phyloP scores from a whole-genome alignment of 2,329 filamentous ascomycete species.

The Aureobasidium sp. region DNA sequence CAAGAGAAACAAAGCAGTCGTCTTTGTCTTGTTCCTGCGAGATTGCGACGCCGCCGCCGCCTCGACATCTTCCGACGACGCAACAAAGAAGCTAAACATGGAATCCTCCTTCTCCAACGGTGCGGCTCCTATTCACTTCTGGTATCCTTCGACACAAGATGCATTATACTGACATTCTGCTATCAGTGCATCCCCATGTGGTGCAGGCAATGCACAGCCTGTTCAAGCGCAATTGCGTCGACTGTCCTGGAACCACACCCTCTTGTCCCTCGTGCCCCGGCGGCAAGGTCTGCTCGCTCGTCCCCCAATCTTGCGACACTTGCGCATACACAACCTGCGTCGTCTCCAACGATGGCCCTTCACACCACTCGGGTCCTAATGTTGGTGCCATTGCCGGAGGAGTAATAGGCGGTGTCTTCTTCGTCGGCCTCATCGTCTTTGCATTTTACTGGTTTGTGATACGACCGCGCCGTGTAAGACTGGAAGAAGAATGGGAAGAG shows the following conservation, averaged over 20 bases:
- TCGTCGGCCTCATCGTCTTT: conserved; percentile 67
- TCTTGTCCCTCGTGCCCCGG: conserved; percentile 53
- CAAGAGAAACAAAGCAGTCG: neutral
- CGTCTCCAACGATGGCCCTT: conserved; percentile 33
- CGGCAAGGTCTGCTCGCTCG: conserved; percentile 53
- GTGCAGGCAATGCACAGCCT: conserved; percentile 30
- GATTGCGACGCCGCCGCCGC: neutral
- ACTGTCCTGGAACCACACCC: conserved; percentile 47
- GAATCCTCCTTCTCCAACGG: conserved; percentile 9
- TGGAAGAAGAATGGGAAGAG: conserved; percentile 46
- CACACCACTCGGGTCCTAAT: conserved; percentile 49
- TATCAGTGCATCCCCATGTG: conserved; percentile 9
- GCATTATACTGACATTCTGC: conserved; percentile 1
- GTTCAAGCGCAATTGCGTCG: conserved; percentile 51
- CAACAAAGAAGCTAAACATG: conserved; percentile 5
- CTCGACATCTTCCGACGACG: neutral
- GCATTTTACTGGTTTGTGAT: conserved; percentile 83
- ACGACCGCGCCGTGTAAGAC: conserved; percentile 65
- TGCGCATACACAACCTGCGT: conserved; percentile 56
- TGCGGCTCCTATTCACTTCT: neutral
- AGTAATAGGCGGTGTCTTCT: conserved; percentile 75
- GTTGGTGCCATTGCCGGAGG: conserved; percentile 85
- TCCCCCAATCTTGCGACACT: conserved; percentile 50
- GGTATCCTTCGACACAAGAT: neutral
- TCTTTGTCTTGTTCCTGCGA: neutral